A percentile compares a stretch with the other conserved stretches of the same genome.
Evolutionary conservation across 2,329 filamentous ascomycete genomes (phyloP).

Genomic region (Kalaharituber pfeilii): DNA sequence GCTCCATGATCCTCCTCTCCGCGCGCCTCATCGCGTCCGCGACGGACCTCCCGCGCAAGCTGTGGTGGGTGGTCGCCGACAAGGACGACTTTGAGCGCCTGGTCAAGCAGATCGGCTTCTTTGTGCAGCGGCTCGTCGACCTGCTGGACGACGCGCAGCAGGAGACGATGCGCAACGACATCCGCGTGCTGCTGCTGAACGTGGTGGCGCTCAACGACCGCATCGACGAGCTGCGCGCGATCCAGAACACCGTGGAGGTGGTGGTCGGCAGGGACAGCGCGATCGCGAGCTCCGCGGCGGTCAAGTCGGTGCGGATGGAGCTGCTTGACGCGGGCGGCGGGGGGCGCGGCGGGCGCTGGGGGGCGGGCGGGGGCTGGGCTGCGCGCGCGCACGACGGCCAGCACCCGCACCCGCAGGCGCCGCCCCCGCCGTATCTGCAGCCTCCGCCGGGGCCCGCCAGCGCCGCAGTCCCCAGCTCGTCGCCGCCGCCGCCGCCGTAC

Average conservation of each 20-base stretch:
- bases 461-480: neutral
- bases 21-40: neutral
- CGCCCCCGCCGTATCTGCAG: neutral
- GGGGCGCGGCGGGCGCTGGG: too few species aligned
- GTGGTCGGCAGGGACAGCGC: neutral
- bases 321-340: neutral
- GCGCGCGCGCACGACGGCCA: too few species aligned
- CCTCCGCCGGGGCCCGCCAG: neutral
- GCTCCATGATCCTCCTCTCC: neutral
- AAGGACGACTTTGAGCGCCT: conserved; percentile 5
- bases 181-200: conserved; percentile 4
- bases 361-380: too few species aligned
- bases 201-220: neutral
- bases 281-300: neutral
- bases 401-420: neutral
- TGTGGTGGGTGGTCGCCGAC: conserved; percentile 7
- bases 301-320: neutral
- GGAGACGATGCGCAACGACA: conserved; percentile 2
- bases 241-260: conserved; percentile 3
- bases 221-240: conserved; percentile 1
- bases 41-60: neutral
- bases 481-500: neutral
- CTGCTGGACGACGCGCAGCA: conserved; percentile 7
- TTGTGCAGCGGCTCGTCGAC: conserved; percentile 4
- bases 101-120: neutral